These are phyloP conservation scores for Cantharellus anzutake DNA, from an alignment of 768 basidiomycete genomes.

Conservation along the genomic window DNA sequence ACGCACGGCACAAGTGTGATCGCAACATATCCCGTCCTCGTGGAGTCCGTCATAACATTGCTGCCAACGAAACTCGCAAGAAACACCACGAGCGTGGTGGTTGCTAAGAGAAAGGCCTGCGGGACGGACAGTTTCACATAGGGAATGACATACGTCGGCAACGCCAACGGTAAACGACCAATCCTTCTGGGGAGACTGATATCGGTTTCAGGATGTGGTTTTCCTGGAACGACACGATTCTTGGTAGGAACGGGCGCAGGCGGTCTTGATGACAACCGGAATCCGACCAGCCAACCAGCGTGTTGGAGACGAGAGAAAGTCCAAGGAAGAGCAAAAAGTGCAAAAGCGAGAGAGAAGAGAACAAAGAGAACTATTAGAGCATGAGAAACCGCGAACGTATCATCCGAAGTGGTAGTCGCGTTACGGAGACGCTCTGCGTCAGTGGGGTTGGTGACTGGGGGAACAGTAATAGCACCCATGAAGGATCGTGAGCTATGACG, in stretches of 20 bases:
- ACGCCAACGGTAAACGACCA: neutral
- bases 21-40: neutral
- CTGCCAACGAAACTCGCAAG: neutral
- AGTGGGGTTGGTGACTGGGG: neutral
- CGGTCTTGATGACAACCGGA: neutral
- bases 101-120: neutral
- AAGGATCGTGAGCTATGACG: neutral
- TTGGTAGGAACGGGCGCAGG: neutral
- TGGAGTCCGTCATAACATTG: neutral
- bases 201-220: neutral
- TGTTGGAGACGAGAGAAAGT: neutral
- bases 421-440: neutral
- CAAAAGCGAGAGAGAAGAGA: neutral
- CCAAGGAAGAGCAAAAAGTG: neutral
- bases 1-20: neutral
- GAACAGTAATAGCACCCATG: neutral
- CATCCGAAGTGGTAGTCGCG: neutral
- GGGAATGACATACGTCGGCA: neutral
- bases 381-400: neutral
- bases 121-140: neutral
- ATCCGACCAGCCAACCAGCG: neutral
- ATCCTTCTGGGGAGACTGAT: neutral
- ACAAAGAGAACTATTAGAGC: neutral
- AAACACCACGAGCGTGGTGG: neutral
- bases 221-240: neutral